These are phyloP conservation scores for Dorcoceras hygrometricum DNA, from an alignment of 257 asterid species.

Conservation along the genomic window DNA sequence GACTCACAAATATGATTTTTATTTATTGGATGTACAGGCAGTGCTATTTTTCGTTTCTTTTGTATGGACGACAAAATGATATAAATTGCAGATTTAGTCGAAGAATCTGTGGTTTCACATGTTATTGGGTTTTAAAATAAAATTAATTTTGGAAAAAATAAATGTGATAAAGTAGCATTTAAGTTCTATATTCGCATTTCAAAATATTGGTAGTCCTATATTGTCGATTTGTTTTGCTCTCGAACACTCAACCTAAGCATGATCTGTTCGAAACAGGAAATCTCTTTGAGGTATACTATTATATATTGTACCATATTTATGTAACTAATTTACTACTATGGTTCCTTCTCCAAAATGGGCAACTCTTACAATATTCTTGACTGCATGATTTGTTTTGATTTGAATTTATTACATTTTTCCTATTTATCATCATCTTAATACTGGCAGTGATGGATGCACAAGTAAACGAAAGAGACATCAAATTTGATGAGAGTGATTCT, in stretches of 20 bases:
- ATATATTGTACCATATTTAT: conserved; percentile 1
- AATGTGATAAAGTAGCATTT: too few species aligned
- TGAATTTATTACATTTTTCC: conserved; percentile 20
- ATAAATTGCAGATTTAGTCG: too few species aligned
- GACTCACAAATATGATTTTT: too few species aligned
- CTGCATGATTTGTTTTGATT: neutral
- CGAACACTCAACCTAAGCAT: neutral
- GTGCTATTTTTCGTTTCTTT: too few species aligned
- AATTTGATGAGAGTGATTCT: conserved; percentile 23
- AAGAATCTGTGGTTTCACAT: too few species aligned
- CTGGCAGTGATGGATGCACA: conserved; percentile 44
- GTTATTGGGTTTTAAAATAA: too few species aligned
- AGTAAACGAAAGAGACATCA: conserved; percentile 42
- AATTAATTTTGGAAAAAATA: too few species aligned
- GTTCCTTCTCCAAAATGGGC: neutral
- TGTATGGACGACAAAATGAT: neutral
- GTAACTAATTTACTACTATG: neutral
- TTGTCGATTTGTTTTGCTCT: neutral
- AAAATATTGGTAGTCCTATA: too few species aligned
- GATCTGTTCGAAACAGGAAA: neutral
- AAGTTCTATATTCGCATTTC: too few species aligned
- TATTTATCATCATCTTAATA: conserved; percentile 4
- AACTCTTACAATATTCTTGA: neutral
- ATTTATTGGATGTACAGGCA: too few species aligned
- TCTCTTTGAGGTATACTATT: conserved; percentile 11